Percentiles rank a stretch among this genome's conserved stretches.
These are phyloP conservation scores for Ceratobasidium sp. DNA, from an alignment of 1,284 basidiomycete species.

Conservation along the genomic window DNA sequence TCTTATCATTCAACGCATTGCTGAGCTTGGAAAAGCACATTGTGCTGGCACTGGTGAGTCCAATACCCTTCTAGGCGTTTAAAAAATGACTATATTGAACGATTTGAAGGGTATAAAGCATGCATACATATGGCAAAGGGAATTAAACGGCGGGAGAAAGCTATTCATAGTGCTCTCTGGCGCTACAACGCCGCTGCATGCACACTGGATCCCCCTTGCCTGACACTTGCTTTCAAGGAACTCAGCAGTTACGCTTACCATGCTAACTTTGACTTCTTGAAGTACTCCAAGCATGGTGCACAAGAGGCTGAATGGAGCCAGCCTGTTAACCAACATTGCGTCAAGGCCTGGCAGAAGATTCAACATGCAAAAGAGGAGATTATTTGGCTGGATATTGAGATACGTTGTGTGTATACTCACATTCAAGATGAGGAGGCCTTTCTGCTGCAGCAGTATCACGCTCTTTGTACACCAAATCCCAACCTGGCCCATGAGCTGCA, in stretches of 20 bases:
- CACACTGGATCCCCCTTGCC: conserved; percentile 43
- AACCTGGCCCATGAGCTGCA: not conserved
- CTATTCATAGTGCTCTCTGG: conserved; percentile 15
- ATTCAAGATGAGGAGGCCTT: conserved; percentile 47
- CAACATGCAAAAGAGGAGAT: conserved; percentile 50
- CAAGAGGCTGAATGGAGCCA: conserved; percentile 47
- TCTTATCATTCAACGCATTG: conserved; percentile 31
- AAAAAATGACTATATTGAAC: not conserved
- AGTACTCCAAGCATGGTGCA: conserved; percentile 47
- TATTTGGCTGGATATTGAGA: conserved; percentile 47
- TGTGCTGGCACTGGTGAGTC: conserved; percentile 24
- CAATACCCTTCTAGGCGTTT: not conserved
- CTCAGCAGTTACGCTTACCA: conserved; percentile 49
- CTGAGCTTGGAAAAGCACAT: conserved; percentile 38
- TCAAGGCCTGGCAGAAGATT: conserved; percentile 46
- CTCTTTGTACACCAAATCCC: not conserved
- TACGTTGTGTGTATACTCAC: conserved; percentile 45
- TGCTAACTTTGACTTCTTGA: conserved; percentile 51
- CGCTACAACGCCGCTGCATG: conserved; percentile 47
- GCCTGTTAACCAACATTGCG: conserved; percentile 44
- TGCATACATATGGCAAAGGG: conserved; percentile 48
- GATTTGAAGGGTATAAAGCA: conserved; percentile 47
- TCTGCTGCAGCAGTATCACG: conserved; percentile 15
- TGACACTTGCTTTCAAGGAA: conserved; percentile 45
- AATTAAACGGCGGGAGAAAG: conserved; percentile 42